phyloP scores from a whole-genome alignment of 2,329 filamentous ascomycete species.

The Talaromyces albobiverticillius region DNA sequence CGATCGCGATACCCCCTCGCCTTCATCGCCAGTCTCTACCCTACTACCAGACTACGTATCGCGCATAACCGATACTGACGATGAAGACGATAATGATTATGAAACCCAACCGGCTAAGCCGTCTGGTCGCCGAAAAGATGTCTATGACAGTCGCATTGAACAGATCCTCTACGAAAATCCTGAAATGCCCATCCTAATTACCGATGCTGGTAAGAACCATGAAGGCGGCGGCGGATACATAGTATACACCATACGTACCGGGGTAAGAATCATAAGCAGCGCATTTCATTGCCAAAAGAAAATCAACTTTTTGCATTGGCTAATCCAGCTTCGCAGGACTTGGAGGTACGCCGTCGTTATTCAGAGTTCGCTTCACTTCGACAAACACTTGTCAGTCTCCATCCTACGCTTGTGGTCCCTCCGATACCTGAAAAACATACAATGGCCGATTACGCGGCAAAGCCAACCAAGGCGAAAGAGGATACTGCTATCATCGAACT shows the following conservation, averaged over 20 bases:
- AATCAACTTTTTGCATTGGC: neutral
- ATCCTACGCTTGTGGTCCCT: slow-evolving; percentile 92
- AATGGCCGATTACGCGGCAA: slow-evolving; percentile 97
- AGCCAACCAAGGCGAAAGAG: slow-evolving; percentile 96
- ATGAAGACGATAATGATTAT: slow-evolving; percentile 57
- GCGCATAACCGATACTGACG: slow-evolving; percentile 53
- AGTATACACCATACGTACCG: slow-evolving; percentile 94
- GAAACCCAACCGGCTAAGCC: slow-evolving; percentile 47
- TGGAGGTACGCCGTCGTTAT: slow-evolving; percentile 91
- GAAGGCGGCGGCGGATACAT: slow-evolving; percentile 93
- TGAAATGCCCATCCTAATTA: slow-evolving; percentile 84
- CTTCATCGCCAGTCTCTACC: slow-evolving; percentile 69
- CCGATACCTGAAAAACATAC: slow-evolving; percentile 98
- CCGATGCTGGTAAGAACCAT: slow-evolving; percentile 89
- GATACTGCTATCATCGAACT: slow-evolving; percentile 96
- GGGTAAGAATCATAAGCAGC: slow-evolving; percentile 55
- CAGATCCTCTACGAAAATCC: slow-evolving; percentile 97
- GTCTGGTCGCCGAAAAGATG: slow-evolving; percentile 67
- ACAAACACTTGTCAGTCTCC: slow-evolving; percentile 82
- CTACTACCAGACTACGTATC: slow-evolving; percentile 59
- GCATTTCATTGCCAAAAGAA: neutral
- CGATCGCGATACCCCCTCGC: slow-evolving; percentile 60
- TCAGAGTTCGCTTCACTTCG: slow-evolving; percentile 93
- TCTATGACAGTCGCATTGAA: slow-evolving; percentile 93
- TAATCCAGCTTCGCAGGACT: slow-evolving; percentile 59